A percentile compares a stretch with the other conserved stretches of the same genome.
These are phyloP conservation scores for Fraxinus nigra DNA, from an alignment of 305 asterid species.

Conservation along the genomic window DNA sequence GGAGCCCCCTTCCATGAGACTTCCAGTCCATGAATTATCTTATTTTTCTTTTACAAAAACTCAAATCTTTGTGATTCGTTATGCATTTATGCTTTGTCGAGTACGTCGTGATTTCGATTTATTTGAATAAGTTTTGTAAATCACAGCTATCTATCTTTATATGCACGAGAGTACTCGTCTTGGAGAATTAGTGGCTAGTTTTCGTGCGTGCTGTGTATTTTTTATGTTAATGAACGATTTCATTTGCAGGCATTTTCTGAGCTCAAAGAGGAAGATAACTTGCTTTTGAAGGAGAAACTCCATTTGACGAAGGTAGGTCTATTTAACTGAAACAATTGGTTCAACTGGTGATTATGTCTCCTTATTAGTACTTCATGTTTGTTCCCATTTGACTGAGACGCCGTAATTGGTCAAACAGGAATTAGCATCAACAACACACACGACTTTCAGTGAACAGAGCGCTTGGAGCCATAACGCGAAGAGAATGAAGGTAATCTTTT, in stretches of 20 bases:
- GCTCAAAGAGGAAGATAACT: conserved; percentile 38
- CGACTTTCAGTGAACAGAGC: conserved; percentile 25
- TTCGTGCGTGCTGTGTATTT: not conserved
- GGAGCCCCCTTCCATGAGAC: not conserved
- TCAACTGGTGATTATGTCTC: not conserved
- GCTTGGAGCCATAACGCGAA: conserved; percentile 27
- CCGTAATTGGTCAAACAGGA: conserved; percentile 19
- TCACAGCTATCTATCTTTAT: not conserved
- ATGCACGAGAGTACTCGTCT: not conserved
- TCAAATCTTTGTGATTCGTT: not conserved
- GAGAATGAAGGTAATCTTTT: conserved; percentile 33
- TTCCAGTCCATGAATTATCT: not conserved
- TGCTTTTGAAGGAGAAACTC: conserved; percentile 28
- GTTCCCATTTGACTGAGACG: not conserved
- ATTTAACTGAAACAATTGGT: not conserved
- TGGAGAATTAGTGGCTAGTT: not conserved
- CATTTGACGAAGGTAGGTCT: conserved; percentile 21
- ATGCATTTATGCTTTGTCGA: not conserved
- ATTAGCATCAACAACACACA: conserved; percentile 24
- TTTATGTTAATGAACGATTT: not conserved
- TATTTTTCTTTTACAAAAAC: not conserved
- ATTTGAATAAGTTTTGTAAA: not conserved
- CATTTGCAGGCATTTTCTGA: conserved; percentile 23
- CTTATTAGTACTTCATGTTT: not conserved
- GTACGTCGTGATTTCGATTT: not conserved